Evolutionary conservation across 441 rosid genomes (phyloP).

Genomic region (Euphorbia celastroides): DNA sequence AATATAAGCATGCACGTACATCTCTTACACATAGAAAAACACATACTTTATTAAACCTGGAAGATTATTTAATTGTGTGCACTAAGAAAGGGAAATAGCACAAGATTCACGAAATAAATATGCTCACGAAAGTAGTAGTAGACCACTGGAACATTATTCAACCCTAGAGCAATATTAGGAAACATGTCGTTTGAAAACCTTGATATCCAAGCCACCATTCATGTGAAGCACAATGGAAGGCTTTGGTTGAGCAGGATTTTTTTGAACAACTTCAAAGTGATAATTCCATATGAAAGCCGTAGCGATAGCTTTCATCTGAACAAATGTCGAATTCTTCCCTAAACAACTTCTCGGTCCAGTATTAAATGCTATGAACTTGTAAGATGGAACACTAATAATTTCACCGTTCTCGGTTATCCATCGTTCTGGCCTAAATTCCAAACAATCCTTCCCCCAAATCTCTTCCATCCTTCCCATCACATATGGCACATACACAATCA

Average conservation of each 20-base stretch:
- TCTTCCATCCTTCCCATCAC: conserved; percentile 19
- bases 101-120: too few relatives aligned
- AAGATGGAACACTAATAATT: conserved; percentile 20
- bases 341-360: too few relatives aligned
- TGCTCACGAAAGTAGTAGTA: too few relatives aligned
- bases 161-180: too few relatives aligned
- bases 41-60: too few relatives aligned
- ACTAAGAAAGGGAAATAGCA: too few relatives aligned
- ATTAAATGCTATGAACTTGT: too few relatives aligned
- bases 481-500: conserved; percentile 11
- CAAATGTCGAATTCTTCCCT: conserved; percentile 17
- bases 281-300: neutral
- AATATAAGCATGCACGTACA: too few relatives aligned
- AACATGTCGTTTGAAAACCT: neutral
- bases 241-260: neutral
- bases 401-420: conserved; percentile 25
- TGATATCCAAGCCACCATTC: too few relatives aligned
- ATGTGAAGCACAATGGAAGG: neutral
- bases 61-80: too few relatives aligned
- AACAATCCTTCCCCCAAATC: conserved; percentile 34
- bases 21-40: too few relatives aligned
- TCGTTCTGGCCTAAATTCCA: conserved; percentile 38
- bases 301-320: neutral
- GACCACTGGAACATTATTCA: too few relatives aligned
- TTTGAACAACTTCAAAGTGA: neutral